Conservation (phyloP, 345 rosid genomes). For the Moricandia arvensis region DNA sequence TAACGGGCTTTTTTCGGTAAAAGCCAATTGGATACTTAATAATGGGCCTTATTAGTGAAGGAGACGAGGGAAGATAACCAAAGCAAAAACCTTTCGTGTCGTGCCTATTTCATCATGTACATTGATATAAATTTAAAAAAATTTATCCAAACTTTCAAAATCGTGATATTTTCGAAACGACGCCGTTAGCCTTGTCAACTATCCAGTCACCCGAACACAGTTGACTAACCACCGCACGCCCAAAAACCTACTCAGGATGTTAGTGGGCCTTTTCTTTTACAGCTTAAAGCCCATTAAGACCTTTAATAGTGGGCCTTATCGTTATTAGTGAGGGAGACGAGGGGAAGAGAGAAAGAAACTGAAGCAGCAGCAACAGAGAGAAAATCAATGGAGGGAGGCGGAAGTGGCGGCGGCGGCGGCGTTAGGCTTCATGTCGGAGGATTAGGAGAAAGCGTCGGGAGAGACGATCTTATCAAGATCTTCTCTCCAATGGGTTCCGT, state of each 20-base stretch:
- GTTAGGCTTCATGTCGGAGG: conserved; percentile 78
- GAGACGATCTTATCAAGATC: conserved; percentile 58
- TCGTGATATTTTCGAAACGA: no score
- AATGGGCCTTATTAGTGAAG: conserved; percentile 16
- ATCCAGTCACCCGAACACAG: no score
- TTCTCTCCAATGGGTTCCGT: conserved; percentile 59
- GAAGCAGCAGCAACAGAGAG: not conserved
- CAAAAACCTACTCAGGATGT: not conserved
- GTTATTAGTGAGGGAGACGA: not conserved
- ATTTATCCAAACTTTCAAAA: no score
- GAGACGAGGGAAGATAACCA: no score
- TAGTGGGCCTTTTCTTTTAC: not conserved
- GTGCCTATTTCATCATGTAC: no score
- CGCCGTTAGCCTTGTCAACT: no score
- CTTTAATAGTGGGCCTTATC: conserved; percentile 11
- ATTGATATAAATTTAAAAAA: no score
- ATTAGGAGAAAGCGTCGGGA: conserved; percentile 63
- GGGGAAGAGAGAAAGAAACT: not conserved
- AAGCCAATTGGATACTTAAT: conserved; percentile 2
- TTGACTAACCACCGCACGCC: no score
- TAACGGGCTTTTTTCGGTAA: not conserved
- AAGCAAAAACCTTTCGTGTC: no score
- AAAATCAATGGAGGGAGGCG: not conserved
- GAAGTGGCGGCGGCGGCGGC: conserved; percentile 18
- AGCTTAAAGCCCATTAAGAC: conserved; percentile 12